Evolutionary conservation across 2,329 filamentous ascomycete genomes (phyloP), one percentile per base, ranked within the genome.

Genomic region (Mollisiaceae sp.): DNA sequence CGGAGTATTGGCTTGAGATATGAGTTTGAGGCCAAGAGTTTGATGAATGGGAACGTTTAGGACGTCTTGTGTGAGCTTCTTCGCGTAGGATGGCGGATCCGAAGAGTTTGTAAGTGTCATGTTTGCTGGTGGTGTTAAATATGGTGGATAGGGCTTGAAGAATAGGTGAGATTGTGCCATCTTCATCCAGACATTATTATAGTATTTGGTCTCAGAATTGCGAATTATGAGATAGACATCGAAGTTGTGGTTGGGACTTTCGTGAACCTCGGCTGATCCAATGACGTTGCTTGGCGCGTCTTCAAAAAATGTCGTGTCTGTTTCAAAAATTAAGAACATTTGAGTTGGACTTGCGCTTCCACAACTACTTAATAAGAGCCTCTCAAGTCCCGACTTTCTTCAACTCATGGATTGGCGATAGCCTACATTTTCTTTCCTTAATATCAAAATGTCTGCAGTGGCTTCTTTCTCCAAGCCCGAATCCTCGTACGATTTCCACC

Each of bases 401-500:
- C 12, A 32, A 32, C 27, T 32, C 50, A 54, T 54, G 50, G 50
- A 27, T 32, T 39, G n/a, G 24, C n/a, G 38, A 24, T 41, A 32
- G 38, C 20, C 24, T 24, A 27, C 35, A 27, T 24, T 27, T 35
- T 1, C 20, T n/a, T 39, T 41, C 36, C 20, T 39, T 35, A 18
- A 27, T 24, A 32, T 20, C 57, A 65, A 57, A 55, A 74, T 71
- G 71, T 39, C 71, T 32, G 54, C 62, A 57, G 69, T 68, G 35
- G 57, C 56, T 22, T 69, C 69, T 22, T 36, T 63, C 32, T 54
- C 55, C 38, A 74, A 67, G 67, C 70, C 77, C 68, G 78, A 79
- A 70, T 79, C 80, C 55, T 81, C 79, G 79, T 81, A 76, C 66
- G 79, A 72, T 62, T 56, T 27, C 54, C 35, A 62, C 35, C 55